These are phyloP conservation scores for Volvariella surrecta DNA, from an alignment of 1,284 basidiomycete genomes.

Conservation along the genomic window DNA sequence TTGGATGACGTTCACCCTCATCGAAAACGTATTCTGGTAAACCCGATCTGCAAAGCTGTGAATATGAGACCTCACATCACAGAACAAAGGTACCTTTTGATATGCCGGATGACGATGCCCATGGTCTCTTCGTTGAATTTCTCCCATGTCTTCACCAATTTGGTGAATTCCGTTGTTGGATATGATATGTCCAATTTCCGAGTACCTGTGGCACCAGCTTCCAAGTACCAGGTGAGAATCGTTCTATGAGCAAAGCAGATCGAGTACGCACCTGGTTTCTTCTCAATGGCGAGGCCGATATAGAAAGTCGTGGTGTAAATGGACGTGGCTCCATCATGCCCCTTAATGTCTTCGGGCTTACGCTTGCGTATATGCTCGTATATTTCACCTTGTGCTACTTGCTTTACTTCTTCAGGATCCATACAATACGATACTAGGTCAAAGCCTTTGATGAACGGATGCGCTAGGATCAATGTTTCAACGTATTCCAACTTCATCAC, in stretches of 20 bases:
- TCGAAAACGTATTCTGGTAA: slow-evolving; percentile 84
- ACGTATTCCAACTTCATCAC: slow-evolving; percentile 98
- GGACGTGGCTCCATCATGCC: slow-evolving; percentile 65
- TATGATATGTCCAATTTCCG: slow-evolving; percentile 94
- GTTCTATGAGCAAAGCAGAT: no score
- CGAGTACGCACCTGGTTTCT: slow-evolving; percentile 68
- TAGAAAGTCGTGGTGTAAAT: slow-evolving; percentile 96
- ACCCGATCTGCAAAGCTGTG: slow-evolving; percentile 38
- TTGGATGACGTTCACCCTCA: slow-evolving; percentile 66
- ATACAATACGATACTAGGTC: slow-evolving; percentile 82
- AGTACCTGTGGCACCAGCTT: slow-evolving; percentile 64
- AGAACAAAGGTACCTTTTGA: slow-evolving; percentile 67
- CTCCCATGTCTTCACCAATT: slow-evolving; percentile 94
- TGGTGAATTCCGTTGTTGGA: slow-evolving; percentile 94
- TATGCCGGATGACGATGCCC: slow-evolving; percentile 92
- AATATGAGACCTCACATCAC: slow-evolving; percentile 1
- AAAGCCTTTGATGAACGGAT: slow-evolving; percentile 94
- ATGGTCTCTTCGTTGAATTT: slow-evolving; percentile 89
- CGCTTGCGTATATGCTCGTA: slow-evolving; percentile 65
- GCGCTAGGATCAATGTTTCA: slow-evolving; percentile 85
- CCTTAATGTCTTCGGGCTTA: slow-evolving; percentile 76
- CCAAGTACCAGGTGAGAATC: no score
- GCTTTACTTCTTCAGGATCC: slow-evolving; percentile 79
- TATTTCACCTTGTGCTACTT: slow-evolving; percentile 86
- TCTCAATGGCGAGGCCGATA: slow-evolving; percentile 90